Evolutionary conservation across 169 alveolate genomes (phyloP), one percentile per base, ranked within the genome.

Genomic region (Plasmodium blacklocki): DNA sequence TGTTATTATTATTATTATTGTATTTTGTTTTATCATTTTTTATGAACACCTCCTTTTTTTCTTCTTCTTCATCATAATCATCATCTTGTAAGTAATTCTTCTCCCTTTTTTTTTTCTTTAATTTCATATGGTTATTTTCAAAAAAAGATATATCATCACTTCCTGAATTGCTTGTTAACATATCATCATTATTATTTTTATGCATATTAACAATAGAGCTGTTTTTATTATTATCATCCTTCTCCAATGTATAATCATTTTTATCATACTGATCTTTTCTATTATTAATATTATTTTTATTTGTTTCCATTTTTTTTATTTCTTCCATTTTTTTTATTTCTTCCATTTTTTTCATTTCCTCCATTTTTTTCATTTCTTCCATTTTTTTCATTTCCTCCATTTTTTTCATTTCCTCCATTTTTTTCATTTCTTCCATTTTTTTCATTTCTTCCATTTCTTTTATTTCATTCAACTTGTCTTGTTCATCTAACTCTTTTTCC

Each of bases 401-500:
- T 32, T 23, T 73, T 56, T 52, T 32, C 72, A 45, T 45, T 43
- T 80, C 78, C 21, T 78, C 71, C 4, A 19, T 29, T 12, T 39
- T 7, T 66, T 23, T 32, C 19, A 60, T 19, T 23, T 60, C 68
- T 7, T 14, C 45, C 39, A 52, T 54, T 29, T 54, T 54, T 26
- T 73, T 32, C 72, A 45, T 45, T 43, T 80, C 89, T 45, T 80
- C 71, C 4, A 47, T 32, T 72, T 83, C 91, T 62, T 50, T 49
- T 19, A 83, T 12, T 63, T 83, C 91, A 63, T 68, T 26, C 23
- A 50, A 26, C 14, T 83, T 47, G 19, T 83, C 91, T 32, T 26
- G 56, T 56, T 83, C 91, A 58, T 83, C 91, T 47, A 83, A 73
- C 47, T 68, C 73, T 52, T 83, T 83, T 56, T 83, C 91, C 19